Conservation (phyloP, 208 protist species). For the Crithidia bombi region DNA sequence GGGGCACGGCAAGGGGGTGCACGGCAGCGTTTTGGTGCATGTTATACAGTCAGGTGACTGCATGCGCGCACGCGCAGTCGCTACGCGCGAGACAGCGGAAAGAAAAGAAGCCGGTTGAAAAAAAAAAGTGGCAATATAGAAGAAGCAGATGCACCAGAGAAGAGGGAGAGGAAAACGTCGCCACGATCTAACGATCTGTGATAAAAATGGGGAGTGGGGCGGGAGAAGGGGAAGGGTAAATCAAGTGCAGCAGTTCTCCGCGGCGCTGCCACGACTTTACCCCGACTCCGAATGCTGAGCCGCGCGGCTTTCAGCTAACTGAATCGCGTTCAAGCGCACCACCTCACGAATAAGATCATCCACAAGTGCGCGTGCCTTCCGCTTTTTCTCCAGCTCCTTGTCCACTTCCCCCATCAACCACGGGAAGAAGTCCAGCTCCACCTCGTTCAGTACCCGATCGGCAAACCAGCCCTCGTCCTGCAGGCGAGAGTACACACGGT, state of each 20-base stretch:
- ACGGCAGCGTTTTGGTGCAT: too few relatives aligned
- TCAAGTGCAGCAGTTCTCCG: too few relatives aligned
- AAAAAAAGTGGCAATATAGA: slow-evolving; percentile 6
- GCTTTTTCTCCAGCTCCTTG: slow-evolving; percentile 84
- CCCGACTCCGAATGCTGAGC: slow-evolving; percentile 2
- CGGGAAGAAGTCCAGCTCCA: slow-evolving; percentile 95
- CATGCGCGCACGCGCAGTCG: too few relatives aligned
- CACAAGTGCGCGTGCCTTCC: slow-evolving; percentile 73
- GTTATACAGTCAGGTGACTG: too few relatives aligned
- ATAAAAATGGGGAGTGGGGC: slow-evolving; percentile 1
- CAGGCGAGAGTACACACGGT: slow-evolving; percentile 91
- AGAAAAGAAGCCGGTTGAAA: too few relatives aligned
- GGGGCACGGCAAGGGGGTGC: too few relatives aligned
- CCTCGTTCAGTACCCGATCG: slow-evolving; percentile 93
- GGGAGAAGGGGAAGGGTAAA: too few relatives aligned
- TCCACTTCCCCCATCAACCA: slow-evolving; percentile 92
- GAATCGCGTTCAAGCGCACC: slow-evolving; percentile 59
- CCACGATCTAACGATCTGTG: background rate
- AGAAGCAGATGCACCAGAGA: background rate
- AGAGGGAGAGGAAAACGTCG: slow-evolving; percentile 3
- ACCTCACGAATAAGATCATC: slow-evolving; percentile 90
- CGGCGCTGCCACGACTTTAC: background rate
- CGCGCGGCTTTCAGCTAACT: slow-evolving; percentile 42
- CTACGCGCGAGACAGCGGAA: too few relatives aligned
- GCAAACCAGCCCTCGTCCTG: slow-evolving; percentile 96